Base-by-base conservation (phyloP, 192 early-diverging fungal species). In the Backusella morwellensis region DNA sequence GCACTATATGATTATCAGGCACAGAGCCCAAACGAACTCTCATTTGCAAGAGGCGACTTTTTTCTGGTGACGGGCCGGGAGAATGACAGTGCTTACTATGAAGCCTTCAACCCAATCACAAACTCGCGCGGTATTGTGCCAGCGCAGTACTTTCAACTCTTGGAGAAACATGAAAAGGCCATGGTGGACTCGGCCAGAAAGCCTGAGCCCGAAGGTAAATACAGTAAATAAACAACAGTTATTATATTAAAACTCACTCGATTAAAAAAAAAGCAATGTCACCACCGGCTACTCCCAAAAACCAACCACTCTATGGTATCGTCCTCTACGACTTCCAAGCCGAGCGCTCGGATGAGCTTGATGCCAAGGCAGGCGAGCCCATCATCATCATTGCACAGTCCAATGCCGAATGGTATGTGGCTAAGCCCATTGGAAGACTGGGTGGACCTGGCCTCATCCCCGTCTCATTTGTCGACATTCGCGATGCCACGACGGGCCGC, bases 381-480 rank as follows among this genome's bases (percentile, higher is more conserved):
- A 88, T 94, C 73, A 85, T 93, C 19, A 86, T 94, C 66, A 91
- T 94, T 81, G 93, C 93, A 21, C 90, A 94, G 72, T 92, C 91
- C 52, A 93, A 91, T 66, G 85, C 85, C 12, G 93, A 94, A 81
- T 94, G 93, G 93, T 88, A 91, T 78, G 91, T 94, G 35, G 93
- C 90, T 35, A 92, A 92, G 81, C 91, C 90, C 34, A 88, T 90
- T 41, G 83, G 82, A 40, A 82, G 90, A 38, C 82, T 89, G 14
- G 88, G 88, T 32, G 88, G 87, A 1, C 90, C 93, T 44, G 93
- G 92, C 15, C 81, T 94, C 66, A 92, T 94, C 76, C 93, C 93
- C 11, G 88, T 92, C 6, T 86, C 89, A 35, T 94, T 91, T 89
- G 85, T 94, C 29, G 88, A 93, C 80, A 88, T 94, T 80, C 86